Evolutionary conservation across 495 filamentous ascomycete genomes (phyloP).

Genomic region (Penicillium steckii): DNA sequence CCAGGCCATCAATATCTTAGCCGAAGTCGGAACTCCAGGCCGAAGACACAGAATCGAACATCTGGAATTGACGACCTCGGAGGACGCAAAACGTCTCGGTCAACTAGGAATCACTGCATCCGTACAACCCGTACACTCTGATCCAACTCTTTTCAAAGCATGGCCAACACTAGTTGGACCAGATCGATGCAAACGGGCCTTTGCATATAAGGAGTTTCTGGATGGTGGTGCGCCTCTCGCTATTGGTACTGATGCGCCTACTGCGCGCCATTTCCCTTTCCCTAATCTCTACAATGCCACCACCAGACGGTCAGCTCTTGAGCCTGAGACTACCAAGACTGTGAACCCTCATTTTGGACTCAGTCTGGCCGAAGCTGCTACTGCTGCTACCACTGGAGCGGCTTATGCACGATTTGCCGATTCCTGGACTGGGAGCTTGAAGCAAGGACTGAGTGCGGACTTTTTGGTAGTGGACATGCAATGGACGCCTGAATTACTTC

Average conservation of each 20-base stretch:
- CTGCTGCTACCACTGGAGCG: slow-evolving; percentile 53
- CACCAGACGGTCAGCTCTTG: slow-evolving; percentile 53
- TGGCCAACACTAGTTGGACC: slow-evolving; percentile 57
- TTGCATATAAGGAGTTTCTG: slow-evolving; percentile 61
- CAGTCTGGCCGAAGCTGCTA: slow-evolving; percentile 50
- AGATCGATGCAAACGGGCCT: slow-evolving; percentile 54
- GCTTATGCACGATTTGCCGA: slow-evolving; percentile 61
- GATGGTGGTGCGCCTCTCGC: slow-evolving; percentile 55
- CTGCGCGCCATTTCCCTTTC: slow-evolving; percentile 53
- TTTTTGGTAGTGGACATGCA: slow-evolving; percentile 60
- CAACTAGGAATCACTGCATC: slow-evolving; percentile 59
- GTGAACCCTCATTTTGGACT: slow-evolving; percentile 56
- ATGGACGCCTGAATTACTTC: slow-evolving; percentile 50
- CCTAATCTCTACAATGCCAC: slow-evolving; percentile 58
- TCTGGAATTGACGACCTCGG: slow-evolving; percentile 53
- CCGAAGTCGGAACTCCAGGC: slow-evolving; percentile 37
- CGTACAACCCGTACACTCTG: slow-evolving; percentile 61
- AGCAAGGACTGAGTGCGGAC: slow-evolving; percentile 51
- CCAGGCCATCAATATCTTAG: slow-evolving; percentile 55
- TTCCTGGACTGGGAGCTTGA: slow-evolving; percentile 49
- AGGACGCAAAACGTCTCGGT: slow-evolving; percentile 54
- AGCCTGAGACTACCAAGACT: slow-evolving; percentile 42
- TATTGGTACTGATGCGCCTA: slow-evolving; percentile 60
- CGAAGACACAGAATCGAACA: slow-evolving; percentile 59
- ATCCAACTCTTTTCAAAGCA: slow-evolving; percentile 57